A percentile compares a stretch with the other conserved stretches of the same genome.
Evolutionary conservation across 768 basidiomycete genomes (phyloP).

Genomic region (Russula emetica): DNA sequence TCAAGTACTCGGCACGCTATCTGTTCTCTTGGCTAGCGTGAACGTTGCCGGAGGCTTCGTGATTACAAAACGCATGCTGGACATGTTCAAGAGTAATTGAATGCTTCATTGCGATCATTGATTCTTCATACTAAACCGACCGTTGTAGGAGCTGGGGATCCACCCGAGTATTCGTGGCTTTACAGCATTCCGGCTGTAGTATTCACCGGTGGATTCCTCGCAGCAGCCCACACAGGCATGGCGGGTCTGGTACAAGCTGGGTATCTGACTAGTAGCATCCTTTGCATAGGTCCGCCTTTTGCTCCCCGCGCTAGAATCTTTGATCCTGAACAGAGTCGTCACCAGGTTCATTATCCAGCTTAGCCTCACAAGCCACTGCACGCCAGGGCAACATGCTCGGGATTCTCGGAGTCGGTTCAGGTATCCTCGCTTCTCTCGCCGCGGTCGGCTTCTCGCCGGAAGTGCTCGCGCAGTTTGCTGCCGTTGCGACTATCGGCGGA

Average conservation of each 20-base stretch:
- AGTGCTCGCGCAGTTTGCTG: conserved; percentile 73
- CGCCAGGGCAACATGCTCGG: conserved; percentile 88
- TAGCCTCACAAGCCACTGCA: conserved; percentile 76
- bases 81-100: conserved; percentile 80
- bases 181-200: conserved; percentile 76
- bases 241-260: conserved; percentile 84
- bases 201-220: conserved; percentile 79
- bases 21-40: conserved; percentile 82
- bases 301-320: background rate
- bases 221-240: conserved; percentile 80
- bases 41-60: conserved; percentile 89
- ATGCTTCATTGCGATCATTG: conserved; percentile 27
- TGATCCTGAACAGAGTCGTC: background rate
- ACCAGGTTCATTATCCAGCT: conserved; percentile 70
- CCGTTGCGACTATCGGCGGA: conserved; percentile 70
- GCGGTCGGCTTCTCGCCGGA: conserved; percentile 80
- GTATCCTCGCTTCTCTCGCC: conserved; percentile 72
- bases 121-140: conserved; percentile 2
- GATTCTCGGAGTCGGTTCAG: conserved; percentile 77
- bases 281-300: conserved; percentile 63
- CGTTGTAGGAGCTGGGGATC: conserved; percentile 65
- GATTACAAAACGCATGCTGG: conserved; percentile 87
- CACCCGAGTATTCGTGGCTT: conserved; percentile 83
- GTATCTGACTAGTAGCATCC: conserved; percentile 77
- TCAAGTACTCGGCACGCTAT: conserved; percentile 71